These are phyloP conservation scores for Clonostachys rhizophaga DNA, from an alignment of 2,329 filamentous ascomycete species.

Conservation along the genomic window DNA sequence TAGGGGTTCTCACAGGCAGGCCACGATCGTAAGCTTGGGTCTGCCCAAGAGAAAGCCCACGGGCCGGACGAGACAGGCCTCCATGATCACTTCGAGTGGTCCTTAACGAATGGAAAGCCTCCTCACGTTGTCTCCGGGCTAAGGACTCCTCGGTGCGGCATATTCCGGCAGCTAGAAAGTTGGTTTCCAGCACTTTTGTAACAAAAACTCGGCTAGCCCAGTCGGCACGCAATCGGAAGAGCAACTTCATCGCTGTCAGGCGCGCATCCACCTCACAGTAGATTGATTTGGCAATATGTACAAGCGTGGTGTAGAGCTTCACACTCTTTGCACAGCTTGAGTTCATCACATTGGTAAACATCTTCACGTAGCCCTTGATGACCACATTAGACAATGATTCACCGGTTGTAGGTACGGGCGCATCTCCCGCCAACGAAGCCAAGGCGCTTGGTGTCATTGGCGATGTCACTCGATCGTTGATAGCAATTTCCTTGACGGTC, in stretches of 20 bases:
- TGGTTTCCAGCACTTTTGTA: slow-evolving; percentile 64
- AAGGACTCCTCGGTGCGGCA: slow-evolving; percentile 57
- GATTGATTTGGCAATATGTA: slow-evolving; percentile 57
- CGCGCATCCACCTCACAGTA: slow-evolving; percentile 64
- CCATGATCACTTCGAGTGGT: slow-evolving; percentile 37
- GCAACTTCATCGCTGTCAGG: slow-evolving; percentile 68
- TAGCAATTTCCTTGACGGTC: slow-evolving; percentile 44
- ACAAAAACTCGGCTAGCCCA: slow-evolving; percentile 74
- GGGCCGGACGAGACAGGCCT: slow-evolving; percentile 28
- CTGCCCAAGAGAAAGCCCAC: slow-evolving; percentile 50
- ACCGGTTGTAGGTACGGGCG: background rate
- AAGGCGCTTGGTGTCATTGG: slow-evolving; percentile 15
- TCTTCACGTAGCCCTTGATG: slow-evolving; percentile 64
- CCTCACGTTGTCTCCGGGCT: slow-evolving; percentile 44
- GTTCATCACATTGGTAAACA: slow-evolving; percentile 73
- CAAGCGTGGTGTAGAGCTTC: slow-evolving; percentile 56
- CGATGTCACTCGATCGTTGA: slow-evolving; percentile 39
- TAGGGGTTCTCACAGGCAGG: slow-evolving; percentile 32
- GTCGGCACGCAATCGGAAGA: slow-evolving; percentile 81
- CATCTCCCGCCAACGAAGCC: background rate
- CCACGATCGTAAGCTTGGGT: slow-evolving; percentile 35
- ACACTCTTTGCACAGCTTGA: slow-evolving; percentile 60
- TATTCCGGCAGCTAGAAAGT: slow-evolving; percentile 66
- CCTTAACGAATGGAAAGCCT: slow-evolving; percentile 39
- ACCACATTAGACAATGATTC: slow-evolving; percentile 66